These are phyloP conservation scores for Vigna unguiculata DNA, from an alignment of 306 rosid genomes.

Conservation along the genomic window DNA sequence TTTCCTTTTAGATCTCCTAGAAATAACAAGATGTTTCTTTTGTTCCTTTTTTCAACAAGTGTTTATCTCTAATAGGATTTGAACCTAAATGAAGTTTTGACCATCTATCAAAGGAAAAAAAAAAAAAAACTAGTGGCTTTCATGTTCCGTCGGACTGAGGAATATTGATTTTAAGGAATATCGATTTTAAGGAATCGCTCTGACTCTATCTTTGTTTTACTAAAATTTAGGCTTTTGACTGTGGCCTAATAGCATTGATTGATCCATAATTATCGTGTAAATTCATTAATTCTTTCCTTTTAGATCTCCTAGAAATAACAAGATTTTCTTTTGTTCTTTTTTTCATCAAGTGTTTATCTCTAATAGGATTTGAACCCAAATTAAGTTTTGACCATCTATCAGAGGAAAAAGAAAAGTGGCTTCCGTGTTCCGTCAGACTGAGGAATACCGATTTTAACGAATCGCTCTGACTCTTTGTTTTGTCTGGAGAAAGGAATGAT, in stretches of 20 bases:
- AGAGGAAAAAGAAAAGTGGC: background rate
- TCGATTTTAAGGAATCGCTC: background rate
- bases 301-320: background rate
- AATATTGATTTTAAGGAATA: background rate
- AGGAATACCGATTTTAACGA: background rate
- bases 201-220: background rate
- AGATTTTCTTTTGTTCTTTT: background rate
- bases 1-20: background rate
- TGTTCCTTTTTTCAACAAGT: background rate
- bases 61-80: background rate
- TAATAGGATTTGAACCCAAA: background rate
- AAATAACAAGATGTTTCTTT: no score
- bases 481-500: background rate
- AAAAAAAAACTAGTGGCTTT: no score
- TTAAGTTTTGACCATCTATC: background rate
- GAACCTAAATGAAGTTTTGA: background rate
- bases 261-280: background rate
- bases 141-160: background rate
- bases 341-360: background rate
- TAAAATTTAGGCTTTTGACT: background rate
- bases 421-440: background rate
- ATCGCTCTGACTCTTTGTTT: background rate
- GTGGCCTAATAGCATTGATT: background rate
- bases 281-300: background rate
- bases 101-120: background rate